Evolutionary conservation across 169 alveolate species (phyloP).

Genomic region (Eimeria zaria): DNA sequence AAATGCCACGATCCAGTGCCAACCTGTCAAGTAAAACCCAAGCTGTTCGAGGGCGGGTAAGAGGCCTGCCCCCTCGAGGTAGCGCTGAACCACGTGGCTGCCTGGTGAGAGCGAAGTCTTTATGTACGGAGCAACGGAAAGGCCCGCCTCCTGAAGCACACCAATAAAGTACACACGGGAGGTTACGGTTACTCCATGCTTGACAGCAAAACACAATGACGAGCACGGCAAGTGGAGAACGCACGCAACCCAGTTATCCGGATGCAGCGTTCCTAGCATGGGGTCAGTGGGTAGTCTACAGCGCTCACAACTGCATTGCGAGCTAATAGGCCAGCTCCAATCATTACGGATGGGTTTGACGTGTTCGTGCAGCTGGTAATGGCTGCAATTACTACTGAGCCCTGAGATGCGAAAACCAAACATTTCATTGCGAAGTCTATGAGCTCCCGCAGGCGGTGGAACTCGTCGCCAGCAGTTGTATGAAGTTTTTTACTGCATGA

Average conservation of each 20-base stretch:
- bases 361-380: slow-evolving; percentile 99
- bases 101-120: slow-evolving; percentile 95
- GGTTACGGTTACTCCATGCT: neutral
- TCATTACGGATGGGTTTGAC: slow-evolving; percentile 98
- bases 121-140: slow-evolving; percentile 90
- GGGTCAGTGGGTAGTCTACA: neutral
- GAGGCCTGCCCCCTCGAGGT: slow-evolving; percentile 92
- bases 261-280: neutral
- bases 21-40: slow-evolving; percentile 93
- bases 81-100: slow-evolving; percentile 86
- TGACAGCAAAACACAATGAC: neutral
- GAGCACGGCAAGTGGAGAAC: neutral
- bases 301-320: slow-evolving; percentile 95
- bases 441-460: neutral
- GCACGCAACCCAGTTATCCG: neutral
- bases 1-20: neutral
- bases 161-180: slow-evolving; percentile 20
- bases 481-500: neutral
- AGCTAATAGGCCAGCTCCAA: slow-evolving; percentile 98
- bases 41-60: slow-evolving; percentile 94
- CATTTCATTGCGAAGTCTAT: slow-evolving; percentile 87
- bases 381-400: slow-evolving; percentile 97
- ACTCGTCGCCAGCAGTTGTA: neutral
- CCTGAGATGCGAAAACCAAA: slow-evolving; percentile 90
- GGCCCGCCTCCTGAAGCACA: slow-evolving; percentile 87